Base-by-base conservation (phyloP, 345 rosid genomes). In the Schrenkiella parvula region DNA sequence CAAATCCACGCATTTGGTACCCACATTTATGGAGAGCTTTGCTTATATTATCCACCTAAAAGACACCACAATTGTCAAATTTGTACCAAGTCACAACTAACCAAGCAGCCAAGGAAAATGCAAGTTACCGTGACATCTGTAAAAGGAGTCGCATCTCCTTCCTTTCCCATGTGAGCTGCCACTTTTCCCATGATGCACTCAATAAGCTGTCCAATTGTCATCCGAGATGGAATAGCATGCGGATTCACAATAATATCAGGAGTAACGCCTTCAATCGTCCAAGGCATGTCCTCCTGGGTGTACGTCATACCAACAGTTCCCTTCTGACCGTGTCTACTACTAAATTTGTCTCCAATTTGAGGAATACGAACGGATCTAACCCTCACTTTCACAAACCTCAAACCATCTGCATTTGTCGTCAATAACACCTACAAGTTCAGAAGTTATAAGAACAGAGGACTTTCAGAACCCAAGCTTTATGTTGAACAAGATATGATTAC, bases 121-220 rank as follows among this genome's bases (percentile, higher is more conserved):
- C 4, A 39, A 81, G 86, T 84, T 78, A 95, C 99, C 63, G 99
- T 95, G 75, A 95, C 99, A 82, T 95, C 99, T 1, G 97, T 95
- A 74, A 95, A 95, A 25, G 99, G 99, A 71, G 99, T 95, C 0
- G 96, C 99, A 64, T 95, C 99, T 52, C 97, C 99, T 82, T 95
- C 99, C 84, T 91, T 91, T 56, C 99, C 99, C 99, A 93, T 93
- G 79, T 91, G 97, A 62, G 97, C 97, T 12, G 99, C 97, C 75
- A 91, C 99, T 83, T 95, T 91, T 53, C 99, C 97, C 99, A 89
- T 95, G 71, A 95, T 88, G 76, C 99, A 95, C 82, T 95, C 99
- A 67, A 95, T 91, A 26, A 91, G 97, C 89, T 95, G 99, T 28
- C 99, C 97, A 64, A 91, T 91, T 1, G 97, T 95, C 99, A 95